These are phyloP conservation scores for Citrus glauca DNA, from an alignment of 345 rosid species.

Conservation along the genomic window DNA sequence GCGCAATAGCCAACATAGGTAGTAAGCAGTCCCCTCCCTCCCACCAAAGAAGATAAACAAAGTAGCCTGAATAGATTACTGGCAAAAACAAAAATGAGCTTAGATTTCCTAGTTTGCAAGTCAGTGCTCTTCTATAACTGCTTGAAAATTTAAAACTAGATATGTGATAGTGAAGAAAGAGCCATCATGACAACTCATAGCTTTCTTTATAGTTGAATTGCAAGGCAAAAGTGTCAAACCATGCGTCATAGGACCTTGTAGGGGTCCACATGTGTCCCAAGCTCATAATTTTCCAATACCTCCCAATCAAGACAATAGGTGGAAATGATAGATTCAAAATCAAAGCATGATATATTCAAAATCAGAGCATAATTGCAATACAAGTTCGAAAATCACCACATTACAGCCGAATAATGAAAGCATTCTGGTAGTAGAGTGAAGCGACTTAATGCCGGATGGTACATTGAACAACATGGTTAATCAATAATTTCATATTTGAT, in stretches of 20 bases:
- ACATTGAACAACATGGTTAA: background rate
- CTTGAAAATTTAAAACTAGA: background rate
- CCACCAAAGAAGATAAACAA: background rate
- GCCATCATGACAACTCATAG: background rate
- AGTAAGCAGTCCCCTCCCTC: background rate
- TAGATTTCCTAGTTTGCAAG: background rate
- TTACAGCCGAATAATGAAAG: background rate
- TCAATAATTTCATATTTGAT: background rate
- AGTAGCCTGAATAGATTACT: background rate
- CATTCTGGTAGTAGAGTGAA: background rate
- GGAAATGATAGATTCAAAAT: background rate
- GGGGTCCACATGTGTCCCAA: background rate
- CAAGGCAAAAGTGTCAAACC: background rate
- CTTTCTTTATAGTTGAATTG: background rate
- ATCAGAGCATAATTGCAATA: background rate
- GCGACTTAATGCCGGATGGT: background rate
- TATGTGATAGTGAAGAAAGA: background rate
- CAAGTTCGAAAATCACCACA: background rate
- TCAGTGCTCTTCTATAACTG: background rate
- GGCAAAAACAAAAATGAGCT: background rate
- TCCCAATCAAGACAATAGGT: background rate
- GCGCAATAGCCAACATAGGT: background rate
- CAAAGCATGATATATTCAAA: no score
- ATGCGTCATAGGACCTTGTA: background rate
- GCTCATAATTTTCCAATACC: background rate